Base-by-base conservation (phyloP, 139 green algal species). In the Chlamydomonas sp. region DNA sequence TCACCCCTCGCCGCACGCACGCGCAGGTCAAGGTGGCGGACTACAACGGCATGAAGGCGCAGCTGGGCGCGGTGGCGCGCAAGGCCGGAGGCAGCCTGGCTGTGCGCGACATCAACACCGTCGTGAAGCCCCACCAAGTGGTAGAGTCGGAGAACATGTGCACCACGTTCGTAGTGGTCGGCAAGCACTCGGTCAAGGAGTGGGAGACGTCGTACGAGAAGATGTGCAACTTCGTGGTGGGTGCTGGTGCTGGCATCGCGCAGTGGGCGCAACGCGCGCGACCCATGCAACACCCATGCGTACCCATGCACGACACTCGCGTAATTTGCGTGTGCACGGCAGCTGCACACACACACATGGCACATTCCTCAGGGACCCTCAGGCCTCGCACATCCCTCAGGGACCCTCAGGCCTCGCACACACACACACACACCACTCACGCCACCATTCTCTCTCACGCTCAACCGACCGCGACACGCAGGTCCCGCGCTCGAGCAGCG, bases 91-190 rank as follows among this genome's bases (percentile, higher is more conserved):
- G 95, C 62, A 95, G 80, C 73, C 73, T 99, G 67, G 85, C 91
- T 0, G 90, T 99, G 29, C 67, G 81, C 0, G 81, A 87, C 65
- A 73, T 87, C 31, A 71, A 20, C 49, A 72, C 62, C 1, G 1
- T 90, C 3, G 81, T 97, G 4, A 85, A 91, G 67, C 68, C 74
- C 1, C 54, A 80, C 43, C 74, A 91, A 63, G 38, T 97, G 6
- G 74, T 96, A 0, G 76, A 89, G 57, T 94, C 88, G 4, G 95
- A 99, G 75, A 96, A 98, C 84, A 70, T 99, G 33, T 80, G 66
- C 33, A 97, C 95, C 1, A 69, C 96, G 36, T 87, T 97, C 58
- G 89, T 97, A 26, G 83, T 97, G 38, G 87, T 99, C 4, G 62
- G 84, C 63, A 93, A 90, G 73, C 87, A 85, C 39, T 67, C 48